phyloP scores from a whole-genome alignment of 108 stramenopile species.

The Chaetoceros tenuissimus region DNA sequence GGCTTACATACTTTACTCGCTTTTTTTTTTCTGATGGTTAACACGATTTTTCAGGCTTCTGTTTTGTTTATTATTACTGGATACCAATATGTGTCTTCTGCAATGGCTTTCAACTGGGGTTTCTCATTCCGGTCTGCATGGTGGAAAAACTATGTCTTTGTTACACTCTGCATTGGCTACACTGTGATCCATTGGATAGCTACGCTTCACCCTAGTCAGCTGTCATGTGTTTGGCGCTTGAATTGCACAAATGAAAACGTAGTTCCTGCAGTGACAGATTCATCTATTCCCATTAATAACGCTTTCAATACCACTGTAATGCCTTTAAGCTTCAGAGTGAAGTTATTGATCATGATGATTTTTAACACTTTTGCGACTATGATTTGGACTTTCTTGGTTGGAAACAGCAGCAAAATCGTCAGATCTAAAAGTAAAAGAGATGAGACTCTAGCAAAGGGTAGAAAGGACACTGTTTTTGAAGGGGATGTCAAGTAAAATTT shows the following conservation, averaged over 20 bases:
- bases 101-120: conserved; percentile 51
- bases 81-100: conserved; percentile 45
- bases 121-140: conserved; percentile 30
- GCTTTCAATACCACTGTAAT: conserved; percentile 47
- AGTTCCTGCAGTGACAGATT: conserved; percentile 17
- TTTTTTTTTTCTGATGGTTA: conserved; percentile 5
- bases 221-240: conserved; percentile 48
- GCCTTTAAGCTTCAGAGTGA: conserved; percentile 39
- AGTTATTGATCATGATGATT: conserved; percentile 43
- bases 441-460: too few species aligned
- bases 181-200: conserved; percentile 16
- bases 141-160: conserved; percentile 42
- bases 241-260: conserved; percentile 48
- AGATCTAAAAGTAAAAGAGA: too few species aligned
- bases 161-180: conserved; percentile 19
- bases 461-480: too few species aligned
- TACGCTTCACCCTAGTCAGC: conserved; percentile 20
- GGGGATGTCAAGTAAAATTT: too few species aligned
- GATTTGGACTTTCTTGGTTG: conserved; percentile 45
- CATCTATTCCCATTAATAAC: conserved; percentile 30
- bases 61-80: conserved; percentile 53
- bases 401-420: too few species aligned
- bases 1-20: background rate
- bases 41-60: conserved; percentile 24
- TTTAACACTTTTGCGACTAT: conserved; percentile 26